Evolutionary conservation across 108 stramenopile species (phyloP).

Genomic region (Skeletonema potamos): DNA sequence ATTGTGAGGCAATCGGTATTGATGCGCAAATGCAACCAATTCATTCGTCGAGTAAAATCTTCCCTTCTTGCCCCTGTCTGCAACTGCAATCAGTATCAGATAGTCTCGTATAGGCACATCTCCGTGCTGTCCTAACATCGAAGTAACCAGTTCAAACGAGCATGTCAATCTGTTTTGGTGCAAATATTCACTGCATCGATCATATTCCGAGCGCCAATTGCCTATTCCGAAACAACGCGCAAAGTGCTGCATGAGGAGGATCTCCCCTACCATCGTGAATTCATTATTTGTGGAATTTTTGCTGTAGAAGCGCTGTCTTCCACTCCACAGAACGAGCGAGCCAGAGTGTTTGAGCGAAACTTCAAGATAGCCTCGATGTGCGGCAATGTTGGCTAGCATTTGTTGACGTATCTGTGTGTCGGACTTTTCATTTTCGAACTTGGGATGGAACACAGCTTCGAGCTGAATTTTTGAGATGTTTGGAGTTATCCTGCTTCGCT

Average conservation of each 20-base stretch:
- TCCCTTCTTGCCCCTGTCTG: constrained; percentile 48
- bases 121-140: constrained; percentile 83
- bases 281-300: constrained; percentile 77
- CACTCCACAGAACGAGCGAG: constrained; percentile 85
- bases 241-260: constrained; percentile 77
- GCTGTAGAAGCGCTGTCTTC: constrained; percentile 74
- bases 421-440: constrained; percentile 83
- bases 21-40: constrained; percentile 65
- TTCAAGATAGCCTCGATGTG: constrained; percentile 65
- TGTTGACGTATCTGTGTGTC: constrained; percentile 50
- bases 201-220: constrained; percentile 26
- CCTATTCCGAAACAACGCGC: constrained; percentile 15
- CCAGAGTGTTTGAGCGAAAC: constrained; percentile 90
- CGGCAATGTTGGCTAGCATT: constrained; percentile 56
- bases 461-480: constrained; percentile 16
- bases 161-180: constrained; percentile 58
- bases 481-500: neutral
- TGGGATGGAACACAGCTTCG: constrained; percentile 88
- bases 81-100: constrained; percentile 79
- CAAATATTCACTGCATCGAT: constrained; percentile 66
- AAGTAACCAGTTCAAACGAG: constrained; percentile 80
- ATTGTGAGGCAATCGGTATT: constrained; percentile 82
- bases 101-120: constrained; percentile 68
- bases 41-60: constrained; percentile 66
- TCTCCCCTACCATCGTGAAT: constrained; percentile 70